Evolutionary conservation across 768 basidiomycete species (phyloP).

Genomic region (Lyophyllum decastes): DNA sequence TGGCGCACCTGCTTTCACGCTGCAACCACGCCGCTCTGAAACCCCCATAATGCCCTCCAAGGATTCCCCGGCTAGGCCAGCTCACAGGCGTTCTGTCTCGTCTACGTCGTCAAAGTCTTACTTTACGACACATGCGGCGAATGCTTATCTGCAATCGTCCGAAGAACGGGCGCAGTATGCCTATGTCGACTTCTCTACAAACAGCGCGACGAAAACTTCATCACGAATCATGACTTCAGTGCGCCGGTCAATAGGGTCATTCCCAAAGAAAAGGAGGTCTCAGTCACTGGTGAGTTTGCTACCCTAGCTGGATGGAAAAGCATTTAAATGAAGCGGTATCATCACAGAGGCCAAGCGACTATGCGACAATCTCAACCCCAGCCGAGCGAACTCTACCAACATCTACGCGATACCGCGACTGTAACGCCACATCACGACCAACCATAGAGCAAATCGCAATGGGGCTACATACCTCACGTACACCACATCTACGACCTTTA

Average conservation of each 20-base stretch:
- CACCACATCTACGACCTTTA: conserved; percentile 63
- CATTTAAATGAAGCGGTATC: neutral
- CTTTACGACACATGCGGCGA: conserved; percentile 3
- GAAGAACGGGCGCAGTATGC: conserved; percentile 1
- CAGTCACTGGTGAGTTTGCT: conserved; percentile 17
- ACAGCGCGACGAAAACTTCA: conserved; percentile 17
- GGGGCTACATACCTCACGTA: conserved; percentile 77
- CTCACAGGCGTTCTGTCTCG: conserved; percentile 16
- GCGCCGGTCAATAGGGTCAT: conserved; percentile 19
- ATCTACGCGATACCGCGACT: conserved; percentile 37
- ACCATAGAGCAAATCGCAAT: conserved; percentile 79
- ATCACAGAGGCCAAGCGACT: conserved; percentile 14
- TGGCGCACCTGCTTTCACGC: neutral
- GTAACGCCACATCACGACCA: conserved; percentile 48
- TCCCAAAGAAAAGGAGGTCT: conserved; percentile 22
- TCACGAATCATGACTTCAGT: conserved; percentile 26
- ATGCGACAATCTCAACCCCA: conserved; percentile 43
- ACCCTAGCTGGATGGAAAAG: neutral
- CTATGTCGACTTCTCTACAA: conserved; percentile 9
- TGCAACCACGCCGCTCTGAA: neutral
- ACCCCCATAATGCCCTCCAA: conserved; percentile 13
- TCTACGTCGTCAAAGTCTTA: conserved; percentile 8
- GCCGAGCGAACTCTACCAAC: conserved; percentile 35
- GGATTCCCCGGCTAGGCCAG: conserved; percentile 14
- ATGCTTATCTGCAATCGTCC: neutral